phyloP scores from a whole-genome alignment of 768 basidiomycete genomes.

The Tylopilus balloui region DNA sequence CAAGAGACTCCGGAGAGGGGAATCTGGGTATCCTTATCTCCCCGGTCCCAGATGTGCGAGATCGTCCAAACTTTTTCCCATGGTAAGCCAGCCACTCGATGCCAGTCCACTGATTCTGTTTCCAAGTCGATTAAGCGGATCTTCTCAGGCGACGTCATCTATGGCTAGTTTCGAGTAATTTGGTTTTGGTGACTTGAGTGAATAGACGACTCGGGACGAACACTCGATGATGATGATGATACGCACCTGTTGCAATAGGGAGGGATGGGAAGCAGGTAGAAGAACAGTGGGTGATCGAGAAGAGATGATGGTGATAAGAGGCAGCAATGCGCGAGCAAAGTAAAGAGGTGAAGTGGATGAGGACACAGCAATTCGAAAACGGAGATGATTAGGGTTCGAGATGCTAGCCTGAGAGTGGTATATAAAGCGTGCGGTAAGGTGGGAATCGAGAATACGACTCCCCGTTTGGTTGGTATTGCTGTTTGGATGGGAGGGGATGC shows the following conservation, averaged over 20 bases:
- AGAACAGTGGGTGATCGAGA: too few species aligned
- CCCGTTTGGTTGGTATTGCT: too few species aligned
- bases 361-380: not conserved
- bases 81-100: not conserved
- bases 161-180: not conserved
- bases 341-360: not conserved
- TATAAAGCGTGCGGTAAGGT: too few species aligned
- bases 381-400: not conserved
- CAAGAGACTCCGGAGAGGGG: constrained; percentile 2
- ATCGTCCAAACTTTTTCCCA: constrained; percentile 10
- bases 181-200: not conserved
- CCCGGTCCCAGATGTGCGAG: constrained; percentile 9
- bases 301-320: too few species aligned
- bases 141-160: not conserved
- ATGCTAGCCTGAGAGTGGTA: not conserved
- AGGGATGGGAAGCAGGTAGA: too few species aligned
- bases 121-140: constrained; percentile 5
- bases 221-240: not conserved
- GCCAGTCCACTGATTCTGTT: not conserved
- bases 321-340: not conserved
- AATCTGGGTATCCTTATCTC: not conserved
- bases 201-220: not conserved
- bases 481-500: too few species aligned
- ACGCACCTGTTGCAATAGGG: not conserved
- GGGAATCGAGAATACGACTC: too few species aligned